phyloP scores from a whole-genome alignment of 1,284 basidiomycete species.

The Rhodofomes roseus region DNA sequence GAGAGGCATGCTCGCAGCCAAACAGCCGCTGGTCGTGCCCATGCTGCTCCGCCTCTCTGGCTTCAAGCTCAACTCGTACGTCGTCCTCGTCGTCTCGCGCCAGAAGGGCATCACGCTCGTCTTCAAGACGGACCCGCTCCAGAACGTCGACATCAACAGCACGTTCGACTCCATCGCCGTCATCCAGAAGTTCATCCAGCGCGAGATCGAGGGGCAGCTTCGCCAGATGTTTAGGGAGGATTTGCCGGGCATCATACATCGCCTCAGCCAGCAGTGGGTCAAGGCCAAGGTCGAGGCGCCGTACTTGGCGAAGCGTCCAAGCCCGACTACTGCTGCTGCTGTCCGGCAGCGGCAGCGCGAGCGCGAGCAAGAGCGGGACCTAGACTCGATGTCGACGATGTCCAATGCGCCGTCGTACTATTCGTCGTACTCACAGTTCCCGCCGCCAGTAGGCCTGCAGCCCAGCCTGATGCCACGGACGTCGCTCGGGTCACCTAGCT shows the following conservation, averaged over 20 bases:
- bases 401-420: conserved; percentile 20
- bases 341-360: conserved; percentile 11
- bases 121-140: conserved; percentile 99
- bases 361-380: conserved; percentile 9
- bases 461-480: conserved; percentile 17
- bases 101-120: conserved; percentile 98
- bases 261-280: conserved; percentile 93
- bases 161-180: conserved; percentile 98
- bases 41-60: conserved; percentile 97
- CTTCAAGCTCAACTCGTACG: conserved; percentile 92
- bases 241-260: conserved; percentile 94
- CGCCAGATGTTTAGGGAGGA: conserved; percentile 99
- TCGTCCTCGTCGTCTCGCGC: conserved; percentile 95
- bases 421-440: conserved; percentile 13
- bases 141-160: conserved; percentile 95
- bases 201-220: conserved; percentile 95
- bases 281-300: conserved; percentile 83
- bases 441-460: conserved; percentile 19
- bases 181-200: conserved; percentile 95
- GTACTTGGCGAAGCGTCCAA: conserved; percentile 54
- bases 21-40: conserved; percentile 91
- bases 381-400: conserved; percentile 29
- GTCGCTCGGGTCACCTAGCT: conserved; percentile 15
- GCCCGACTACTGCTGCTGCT: conserved; percentile 28
- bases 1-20: conserved; percentile 86